Evolutionary conservation across 345 rosid species (phyloP), one percentile per base, ranked within the genome.

Genomic region (Euphorbia lathyris): DNA sequence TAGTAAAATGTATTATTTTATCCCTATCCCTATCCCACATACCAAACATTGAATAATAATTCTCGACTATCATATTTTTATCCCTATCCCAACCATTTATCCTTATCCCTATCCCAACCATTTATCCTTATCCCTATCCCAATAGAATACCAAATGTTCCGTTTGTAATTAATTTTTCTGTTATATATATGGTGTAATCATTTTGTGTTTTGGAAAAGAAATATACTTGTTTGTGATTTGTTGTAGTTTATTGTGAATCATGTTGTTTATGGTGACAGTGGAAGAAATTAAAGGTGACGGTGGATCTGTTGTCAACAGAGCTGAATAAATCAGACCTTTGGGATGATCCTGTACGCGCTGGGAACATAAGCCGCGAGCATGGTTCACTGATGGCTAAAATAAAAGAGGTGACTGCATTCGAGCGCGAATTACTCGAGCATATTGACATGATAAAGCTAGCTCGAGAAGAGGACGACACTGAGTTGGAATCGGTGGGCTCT

Each of bases 391-490:
- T 81, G 86, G 84, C 83, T 45, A 90, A 85, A 79, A 83, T 88
- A 84, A 90, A 90, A 82, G 84, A 85, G 77, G 97, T 92, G 75
- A 78, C 74, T 79, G 77, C 83, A 42, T 87, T 90, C 72, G 99
- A 95, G 75, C 83, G 79, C 72, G 90, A 92, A 68, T 72, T 95
- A 67, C 91, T 95, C 65, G 99, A 95, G 78, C 92, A 95, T 70
- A 87, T 95, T 78, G 97, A 95, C 82, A 88, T 95, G 93, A 85
- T 95, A 42, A 90, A 90, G 76, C 90, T 95, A 72, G 97, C 97
- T 64, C 87, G 84, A 26, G 99, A 92, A 68, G 99, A 95, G 80
- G 84, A 83, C 58, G 97, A 90, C 80, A 47, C 84, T 62, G 97
- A 95, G 78, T 73, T 95, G 88, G 93, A 92, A 95, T 88, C 65